phyloP scores from a whole-genome alignment of 164 flowering plant species.

The Dillenia suffruticosa region DNA sequence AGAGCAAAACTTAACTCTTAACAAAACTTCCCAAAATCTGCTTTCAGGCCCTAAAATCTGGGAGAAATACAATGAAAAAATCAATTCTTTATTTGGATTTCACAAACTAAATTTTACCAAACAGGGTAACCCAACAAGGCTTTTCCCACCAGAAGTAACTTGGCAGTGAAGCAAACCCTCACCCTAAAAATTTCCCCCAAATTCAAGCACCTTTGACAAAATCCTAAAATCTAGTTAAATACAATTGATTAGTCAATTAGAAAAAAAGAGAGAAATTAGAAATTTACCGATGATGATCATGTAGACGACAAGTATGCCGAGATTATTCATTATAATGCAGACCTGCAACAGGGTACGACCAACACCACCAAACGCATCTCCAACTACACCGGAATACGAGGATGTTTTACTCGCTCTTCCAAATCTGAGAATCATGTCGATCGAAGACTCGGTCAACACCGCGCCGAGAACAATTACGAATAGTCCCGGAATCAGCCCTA shows the following conservation, averaged over 20 bases:
- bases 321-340: conserved; percentile 57
- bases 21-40: too few relatives aligned
- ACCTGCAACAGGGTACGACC: conserved; percentile 50
- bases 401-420: conserved; percentile 38
- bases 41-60: too few relatives aligned
- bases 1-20: too few relatives aligned
- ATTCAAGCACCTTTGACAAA: neutral
- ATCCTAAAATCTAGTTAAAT: neutral
- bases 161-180: too few relatives aligned
- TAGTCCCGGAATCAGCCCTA: conserved; percentile 63
- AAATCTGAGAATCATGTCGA: conserved; percentile 55
- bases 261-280: neutral
- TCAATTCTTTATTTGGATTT: too few relatives aligned
- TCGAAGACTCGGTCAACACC: conserved; percentile 46
- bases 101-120: too few relatives aligned
- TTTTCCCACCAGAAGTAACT: too few relatives aligned
- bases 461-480: conserved; percentile 42
- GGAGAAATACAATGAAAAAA: too few relatives aligned
- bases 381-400: conserved; percentile 53
- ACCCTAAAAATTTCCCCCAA: too few relatives aligned
- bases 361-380: conserved; percentile 49
- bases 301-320: conserved; percentile 77
- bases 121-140: too few relatives aligned
- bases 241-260: neutral
- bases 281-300: conserved; percentile 79